Percentiles rank a stretch among this genome's conserved stretches.
phyloP scores from a whole-genome alignment of 2,329 filamentous ascomycete species.

The Chaetomium strumarium region DNA sequence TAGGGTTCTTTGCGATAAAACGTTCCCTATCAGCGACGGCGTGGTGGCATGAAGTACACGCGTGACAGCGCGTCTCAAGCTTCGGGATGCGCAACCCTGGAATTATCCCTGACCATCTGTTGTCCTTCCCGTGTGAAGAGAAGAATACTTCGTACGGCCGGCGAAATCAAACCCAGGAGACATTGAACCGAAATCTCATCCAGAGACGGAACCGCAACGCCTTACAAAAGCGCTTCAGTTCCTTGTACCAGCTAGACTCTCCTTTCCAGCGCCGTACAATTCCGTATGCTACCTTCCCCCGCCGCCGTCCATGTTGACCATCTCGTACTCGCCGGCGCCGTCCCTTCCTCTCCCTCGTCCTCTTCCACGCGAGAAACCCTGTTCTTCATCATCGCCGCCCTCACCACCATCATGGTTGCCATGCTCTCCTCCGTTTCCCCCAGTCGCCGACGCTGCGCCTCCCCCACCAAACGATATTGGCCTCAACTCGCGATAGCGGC shows the following conservation, averaged over 20 bases:
- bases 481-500: slow-evolving; percentile 79
- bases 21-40: too few species aligned
- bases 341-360: slow-evolving; percentile 49
- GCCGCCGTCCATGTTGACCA: slow-evolving; percentile 44
- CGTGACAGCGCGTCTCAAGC: too few species aligned
- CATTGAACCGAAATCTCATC: not conserved
- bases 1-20: slow-evolving; percentile 9
- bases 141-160: too few species aligned
- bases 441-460: slow-evolving; percentile 36
- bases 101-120: not conserved
- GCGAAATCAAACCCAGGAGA: not conserved
- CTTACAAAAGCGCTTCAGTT: not conserved
- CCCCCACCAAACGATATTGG: slow-evolving; percentile 80
- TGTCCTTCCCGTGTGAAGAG: not conserved
- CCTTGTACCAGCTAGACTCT: not conserved
- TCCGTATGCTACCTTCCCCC: not conserved
- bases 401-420: slow-evolving; percentile 17
- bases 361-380: slow-evolving; percentile 45
- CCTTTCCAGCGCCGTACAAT: not conserved
- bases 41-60: too few species aligned
- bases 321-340: slow-evolving; percentile 58
- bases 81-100: not conserved
- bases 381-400: slow-evolving; percentile 39
- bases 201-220: not conserved
- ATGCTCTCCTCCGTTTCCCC: slow-evolving; percentile 19